These are phyloP conservation scores for Emmonsiellopsis sp. DNA, from an alignment of 2,329 filamentous ascomycete genomes.

Conservation along the genomic window DNA sequence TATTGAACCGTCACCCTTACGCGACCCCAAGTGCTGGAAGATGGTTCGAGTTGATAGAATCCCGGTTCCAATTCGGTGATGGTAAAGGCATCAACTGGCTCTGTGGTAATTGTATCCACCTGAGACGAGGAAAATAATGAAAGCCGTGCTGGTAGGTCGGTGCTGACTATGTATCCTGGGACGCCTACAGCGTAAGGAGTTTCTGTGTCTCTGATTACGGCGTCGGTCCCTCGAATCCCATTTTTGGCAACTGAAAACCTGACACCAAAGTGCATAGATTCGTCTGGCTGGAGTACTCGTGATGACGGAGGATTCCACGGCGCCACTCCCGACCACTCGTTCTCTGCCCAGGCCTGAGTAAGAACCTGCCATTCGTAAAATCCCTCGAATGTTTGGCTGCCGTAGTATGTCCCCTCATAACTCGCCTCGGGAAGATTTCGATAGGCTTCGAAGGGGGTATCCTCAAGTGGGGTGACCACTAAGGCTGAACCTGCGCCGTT, in stretches of 20 bases:
- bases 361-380: constrained; percentile 53
- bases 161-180: constrained; percentile 43
- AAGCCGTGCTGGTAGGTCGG: constrained; percentile 39
- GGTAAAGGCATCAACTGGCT: no score
- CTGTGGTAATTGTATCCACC: no score
- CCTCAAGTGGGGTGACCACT: constrained; percentile 45
- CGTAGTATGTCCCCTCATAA: constrained; percentile 36
- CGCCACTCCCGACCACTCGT: constrained; percentile 42
- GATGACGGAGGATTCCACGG: constrained; percentile 52
- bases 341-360: constrained; percentile 46
- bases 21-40: constrained; percentile 38
- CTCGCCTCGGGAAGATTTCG: constrained; percentile 42
- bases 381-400: constrained; percentile 50
- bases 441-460: constrained; percentile 48
- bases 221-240: constrained; percentile 41
- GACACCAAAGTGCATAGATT: constrained; percentile 42
- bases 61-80: no score
- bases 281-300: constrained; percentile 34
- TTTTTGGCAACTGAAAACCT: constrained; percentile 41
- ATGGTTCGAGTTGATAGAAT: no score
- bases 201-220: constrained; percentile 34
- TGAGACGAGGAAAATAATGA: constrained; percentile 32
- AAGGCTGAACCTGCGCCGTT: constrained; percentile 46
- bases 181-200: constrained; percentile 45
- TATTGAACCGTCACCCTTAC: constrained; percentile 42